These are phyloP conservation scores for Verbascum thapsus DNA, from an alignment of 257 asterid species.

Conservation along the genomic window DNA sequence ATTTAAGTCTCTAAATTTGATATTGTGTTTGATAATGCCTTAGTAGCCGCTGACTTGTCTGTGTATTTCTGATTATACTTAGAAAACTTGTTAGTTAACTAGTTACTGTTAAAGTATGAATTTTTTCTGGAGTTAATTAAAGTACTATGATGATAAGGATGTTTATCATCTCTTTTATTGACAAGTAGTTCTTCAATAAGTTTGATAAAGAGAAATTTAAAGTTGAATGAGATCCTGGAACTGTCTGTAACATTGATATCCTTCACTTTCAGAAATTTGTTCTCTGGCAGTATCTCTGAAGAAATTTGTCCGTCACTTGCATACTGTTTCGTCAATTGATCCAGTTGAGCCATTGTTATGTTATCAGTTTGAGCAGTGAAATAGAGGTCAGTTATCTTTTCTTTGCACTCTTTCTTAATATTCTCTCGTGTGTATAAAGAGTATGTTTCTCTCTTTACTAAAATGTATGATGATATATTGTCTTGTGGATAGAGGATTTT, in stretches of 20 bases:
- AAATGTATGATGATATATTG: background rate
- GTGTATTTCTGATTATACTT: background rate
- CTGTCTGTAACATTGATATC: no score
- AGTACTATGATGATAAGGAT: background rate
- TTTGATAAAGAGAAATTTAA: no score
- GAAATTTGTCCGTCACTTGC: no score
- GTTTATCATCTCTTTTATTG: background rate
- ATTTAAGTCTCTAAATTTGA: background rate
- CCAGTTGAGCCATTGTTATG: no score
- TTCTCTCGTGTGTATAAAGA: background rate
- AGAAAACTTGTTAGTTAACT: background rate
- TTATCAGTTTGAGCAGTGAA: background rate
- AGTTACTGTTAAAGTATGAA: no score
- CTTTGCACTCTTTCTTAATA: background rate
- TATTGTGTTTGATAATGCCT: background rate
- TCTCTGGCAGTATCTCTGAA: no score
- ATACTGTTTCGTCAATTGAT: no score
- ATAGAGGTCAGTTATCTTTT: slow-evolving; percentile 12
- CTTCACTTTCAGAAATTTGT: no score
- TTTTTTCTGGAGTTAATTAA: background rate
- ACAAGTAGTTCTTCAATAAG: background rate
- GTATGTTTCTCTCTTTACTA: background rate
- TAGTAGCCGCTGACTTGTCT: no score
- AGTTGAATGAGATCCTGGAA: no score
- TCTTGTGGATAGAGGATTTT: background rate